These are phyloP conservation scores for Cutaneotrichosporon dermatis DNA, from an alignment of 1,284 basidiomycete species.

Conservation along the genomic window DNA sequence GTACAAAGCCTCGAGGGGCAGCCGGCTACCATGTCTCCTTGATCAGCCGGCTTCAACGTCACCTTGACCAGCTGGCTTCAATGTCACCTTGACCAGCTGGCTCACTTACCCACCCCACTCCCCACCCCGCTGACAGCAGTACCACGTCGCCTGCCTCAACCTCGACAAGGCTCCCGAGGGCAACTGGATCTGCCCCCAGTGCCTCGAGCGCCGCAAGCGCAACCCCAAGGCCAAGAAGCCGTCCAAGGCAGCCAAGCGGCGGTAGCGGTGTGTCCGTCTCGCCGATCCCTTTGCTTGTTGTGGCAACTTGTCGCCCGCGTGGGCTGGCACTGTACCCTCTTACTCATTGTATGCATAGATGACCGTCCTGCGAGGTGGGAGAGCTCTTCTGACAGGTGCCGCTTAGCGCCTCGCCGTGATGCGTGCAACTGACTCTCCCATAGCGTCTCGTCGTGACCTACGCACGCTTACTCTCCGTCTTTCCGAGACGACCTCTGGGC, in stretches of 20 bases:
- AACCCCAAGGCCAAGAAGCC: constrained; percentile 31
- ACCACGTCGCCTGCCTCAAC: constrained; percentile 76
- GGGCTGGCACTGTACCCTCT: not conserved
- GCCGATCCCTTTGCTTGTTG: not conserved
- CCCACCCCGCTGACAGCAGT: constrained; percentile 53
- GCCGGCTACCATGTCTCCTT: too few relatives aligned
- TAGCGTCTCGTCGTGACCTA: too few relatives aligned
- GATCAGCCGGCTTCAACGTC: too few relatives aligned
- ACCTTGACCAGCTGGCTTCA: too few relatives aligned
- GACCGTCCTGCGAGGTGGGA: not conserved
- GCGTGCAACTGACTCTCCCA: too few relatives aligned
- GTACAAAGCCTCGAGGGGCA: not conserved
- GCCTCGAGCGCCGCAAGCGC: constrained; percentile 35
- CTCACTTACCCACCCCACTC: not conserved
- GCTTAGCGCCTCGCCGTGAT: too few relatives aligned
- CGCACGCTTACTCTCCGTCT: too few relatives aligned
- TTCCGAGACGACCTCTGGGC: too few relatives aligned
- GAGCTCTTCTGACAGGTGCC: too few relatives aligned
- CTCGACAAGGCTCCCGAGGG: constrained; percentile 68
- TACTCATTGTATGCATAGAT: not conserved
- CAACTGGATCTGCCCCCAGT: constrained; percentile 72
- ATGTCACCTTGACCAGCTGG: too few relatives aligned
- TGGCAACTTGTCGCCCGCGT: too few relatives aligned
- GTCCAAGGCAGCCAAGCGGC: constrained; percentile 15
- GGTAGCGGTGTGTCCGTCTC: not conserved